These are phyloP conservation scores for Dendrobium officinale DNA, from an alignment of 106 monocot genomes.

Conservation along the genomic window DNA sequence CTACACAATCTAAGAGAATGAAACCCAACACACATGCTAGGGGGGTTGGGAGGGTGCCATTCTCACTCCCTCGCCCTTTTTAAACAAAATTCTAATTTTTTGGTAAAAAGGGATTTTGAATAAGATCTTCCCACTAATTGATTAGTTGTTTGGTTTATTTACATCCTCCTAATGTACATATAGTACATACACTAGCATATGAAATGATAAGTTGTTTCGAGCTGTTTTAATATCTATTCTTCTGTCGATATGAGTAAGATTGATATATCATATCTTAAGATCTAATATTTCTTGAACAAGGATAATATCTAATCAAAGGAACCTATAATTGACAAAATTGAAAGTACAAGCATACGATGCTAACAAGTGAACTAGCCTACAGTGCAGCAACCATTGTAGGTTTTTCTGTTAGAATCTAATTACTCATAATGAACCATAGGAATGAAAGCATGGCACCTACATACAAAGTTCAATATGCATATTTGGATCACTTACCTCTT, in stretches of 20 bases:
- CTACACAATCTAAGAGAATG: no score
- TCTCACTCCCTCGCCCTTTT: no score
- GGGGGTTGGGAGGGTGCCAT: no score
- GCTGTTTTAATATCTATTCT: not conserved
- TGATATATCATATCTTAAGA: not conserved
- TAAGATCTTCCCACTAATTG: not conserved
- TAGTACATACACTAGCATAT: not conserved
- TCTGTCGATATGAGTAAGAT: not conserved
- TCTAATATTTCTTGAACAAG: not conserved
- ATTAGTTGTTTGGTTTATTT: not conserved
- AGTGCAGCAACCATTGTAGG: not conserved
- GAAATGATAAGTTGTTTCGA: not conserved
- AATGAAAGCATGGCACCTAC: not conserved
- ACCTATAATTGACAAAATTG: not conserved
- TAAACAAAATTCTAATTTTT: no score
- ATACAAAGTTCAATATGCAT: not conserved
- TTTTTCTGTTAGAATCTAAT: not conserved
- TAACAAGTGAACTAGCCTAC: not conserved
- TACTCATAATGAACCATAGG: not conserved
- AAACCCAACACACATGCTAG: no score
- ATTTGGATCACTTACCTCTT: slow-evolving; percentile 55
- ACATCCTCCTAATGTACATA: not conserved
- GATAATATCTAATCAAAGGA: not conserved
- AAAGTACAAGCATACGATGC: not conserved
- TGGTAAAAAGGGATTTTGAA: no score